A percentile compares a stretch with the other conserved stretches of the same genome.
Evolutionary conservation across 257 asterid species (phyloP).

Genomic region (Rubia yunnanensis): DNA sequence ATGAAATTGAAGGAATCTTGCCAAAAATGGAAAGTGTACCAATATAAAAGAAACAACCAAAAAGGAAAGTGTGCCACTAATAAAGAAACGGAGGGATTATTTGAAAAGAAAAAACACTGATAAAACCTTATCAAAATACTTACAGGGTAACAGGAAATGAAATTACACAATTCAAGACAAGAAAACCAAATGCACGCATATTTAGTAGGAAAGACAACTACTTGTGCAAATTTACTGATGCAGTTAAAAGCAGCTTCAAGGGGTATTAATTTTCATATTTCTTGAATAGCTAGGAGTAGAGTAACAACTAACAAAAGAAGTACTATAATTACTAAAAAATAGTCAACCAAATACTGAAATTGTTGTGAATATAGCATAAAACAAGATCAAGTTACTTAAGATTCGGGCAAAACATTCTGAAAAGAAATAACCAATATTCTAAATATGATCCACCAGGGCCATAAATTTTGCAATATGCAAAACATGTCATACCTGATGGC

Average conservation of each 20-base stretch:
- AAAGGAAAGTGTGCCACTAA: not conserved
- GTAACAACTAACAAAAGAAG: not conserved
- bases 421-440: not conserved
- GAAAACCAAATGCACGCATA: not conserved
- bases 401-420: not conserved
- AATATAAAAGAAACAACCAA: no score
- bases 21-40: no score
- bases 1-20: no score
- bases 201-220: not conserved
- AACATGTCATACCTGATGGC: slow-evolving; percentile 38
- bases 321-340: not conserved
- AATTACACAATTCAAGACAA: not conserved
- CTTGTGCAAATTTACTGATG: not conserved
- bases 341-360: not conserved
- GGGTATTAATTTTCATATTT: not conserved
- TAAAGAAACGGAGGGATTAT: no score
- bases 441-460: not conserved
- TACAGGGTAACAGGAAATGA: not conserved
- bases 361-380: no score
- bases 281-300: not conserved
- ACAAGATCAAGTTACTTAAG: not conserved
- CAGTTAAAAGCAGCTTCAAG: not conserved
- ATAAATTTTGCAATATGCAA: not conserved
- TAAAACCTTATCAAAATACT: not conserved
- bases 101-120: not conserved